Evolutionary conservation across 192 early-diverging fungal species (phyloP), one percentile per base, ranked within the genome.

Genomic region (Thoreauomyces humboldtii): DNA sequence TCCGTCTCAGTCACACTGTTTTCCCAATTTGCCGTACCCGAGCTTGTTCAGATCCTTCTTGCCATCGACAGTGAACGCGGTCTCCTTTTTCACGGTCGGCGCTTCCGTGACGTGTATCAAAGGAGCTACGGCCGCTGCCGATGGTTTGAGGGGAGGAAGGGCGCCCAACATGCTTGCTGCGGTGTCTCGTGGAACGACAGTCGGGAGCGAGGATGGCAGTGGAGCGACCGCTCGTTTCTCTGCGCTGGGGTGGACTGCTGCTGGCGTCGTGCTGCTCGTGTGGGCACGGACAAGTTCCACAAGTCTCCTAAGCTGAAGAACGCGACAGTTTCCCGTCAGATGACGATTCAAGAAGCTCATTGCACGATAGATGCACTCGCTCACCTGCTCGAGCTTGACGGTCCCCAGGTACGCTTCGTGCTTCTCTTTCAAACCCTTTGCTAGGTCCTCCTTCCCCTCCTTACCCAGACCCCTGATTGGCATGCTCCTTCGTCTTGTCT

Each of bases 11-110:
- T n/a, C 14, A 15, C 28, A 27, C 37, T 17, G 15, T 15, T 51
- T 27, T 51, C 31, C 15, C 6, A 21, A 17, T 52, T 52, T 36
- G 1, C 24, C 35, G 45, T 55, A 74, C 73, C 58, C 52, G 17
- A 74, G 32, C 42, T 74, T 74, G 43, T 74, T 74, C 36, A 74
- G 36, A 65, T 74, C 52, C 34, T 32, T 37, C 7, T 41, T 65
- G 21, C 73, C 73, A 55, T 74, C 73, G 21, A 74, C 53, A 2
- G 38, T 25, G 4, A 2, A 43, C 25, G 17, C 7, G n/a, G 7
- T 36, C 15, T 14, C 32, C 31, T 21, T 51, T 25, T 19, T 33
- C 19, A 34, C 38, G 38, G 11, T 17, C 38, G 38, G 11, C 9
- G 17, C 38, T 17, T 41, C 17, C 38, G 9, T 9, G 38, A 41